Base-by-base conservation (phyloP, 108 stramenopile genomes). In the Cyclostephanos tholiformis region DNA sequence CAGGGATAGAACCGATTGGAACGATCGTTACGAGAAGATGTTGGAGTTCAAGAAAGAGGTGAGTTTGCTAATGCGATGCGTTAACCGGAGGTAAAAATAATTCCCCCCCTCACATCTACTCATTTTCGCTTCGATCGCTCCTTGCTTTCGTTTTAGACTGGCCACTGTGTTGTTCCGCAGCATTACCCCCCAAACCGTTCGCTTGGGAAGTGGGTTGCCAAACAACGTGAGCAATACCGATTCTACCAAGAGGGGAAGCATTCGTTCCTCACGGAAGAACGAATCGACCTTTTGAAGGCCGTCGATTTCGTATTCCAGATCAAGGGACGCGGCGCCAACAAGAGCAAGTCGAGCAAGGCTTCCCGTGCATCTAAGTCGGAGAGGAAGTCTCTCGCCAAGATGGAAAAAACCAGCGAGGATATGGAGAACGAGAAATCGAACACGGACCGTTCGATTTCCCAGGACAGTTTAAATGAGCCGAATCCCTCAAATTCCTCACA, bases 121-220 rank as follows among this genome's bases (percentile, higher is more conserved):
- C 30, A 48, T 53, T 41, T 41, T 41, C n/a, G n/a, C 41, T 10
- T 30, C 71, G 16, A 44, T 29, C n/a, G 59, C 58, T 39, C 36
- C 16, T 61, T 63, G 20, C 2, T 22, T 53, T 22, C 20, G n/a
- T 9, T 20, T 22, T n/a, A 75, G 72, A 71, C 73, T 32, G 80
- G 79, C 32, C 76, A 85, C 43, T 85, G 75, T 62, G 30, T 73
- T 50, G 90, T 91, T 6, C 90, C 91, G 11, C 87, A 89, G 60
- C 82, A 89, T 58, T 90, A 86, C 61, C 48, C 63, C 25, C 75
- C 77, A 58, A 89, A 88, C 63, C 67, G 66, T 43, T 79, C 82
- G 4, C 67, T 93, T 10, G 88, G 89, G n/a, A 93, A 90, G 57
- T 93, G 92, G 92, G 89, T 90, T 2, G 86, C 88, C 49, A 90